Percentiles rank a stretch among this genome's conserved stretches.
phyloP scores from a whole-genome alignment of 495 filamentous ascomycete genomes.

The Melanomma pulvis-pyrius region DNA sequence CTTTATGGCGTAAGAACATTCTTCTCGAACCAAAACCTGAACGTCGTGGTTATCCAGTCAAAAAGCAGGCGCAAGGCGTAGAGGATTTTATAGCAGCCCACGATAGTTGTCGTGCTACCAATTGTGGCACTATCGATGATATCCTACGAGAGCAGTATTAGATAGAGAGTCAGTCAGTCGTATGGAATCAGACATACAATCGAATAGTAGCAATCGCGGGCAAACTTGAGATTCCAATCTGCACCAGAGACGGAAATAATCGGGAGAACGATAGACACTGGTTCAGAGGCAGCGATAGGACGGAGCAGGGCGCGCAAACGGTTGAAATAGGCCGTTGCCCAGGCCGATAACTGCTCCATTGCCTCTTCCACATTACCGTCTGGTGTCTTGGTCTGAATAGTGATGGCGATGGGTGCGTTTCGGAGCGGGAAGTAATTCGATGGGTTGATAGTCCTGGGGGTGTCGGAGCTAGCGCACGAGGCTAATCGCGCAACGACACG shows the following conservation, averaged over 20 bases:
- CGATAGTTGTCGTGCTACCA: constrained; percentile 24
- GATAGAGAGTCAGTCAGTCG: too few species aligned
- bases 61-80: constrained; percentile 21
- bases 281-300: too few species aligned
- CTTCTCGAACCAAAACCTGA: constrained; percentile 18
- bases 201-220: constrained; percentile 23
- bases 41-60: constrained; percentile 21
- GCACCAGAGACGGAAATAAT: constrained; percentile 27
- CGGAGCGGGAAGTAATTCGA: constrained; percentile 31
- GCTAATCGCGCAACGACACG: constrained; percentile 21
- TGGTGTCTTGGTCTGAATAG: constrained; percentile 34
- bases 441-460: constrained; percentile 26
- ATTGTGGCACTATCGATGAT: constrained; percentile 33
- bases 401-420: constrained; percentile 25
- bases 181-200: too few species aligned
- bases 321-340: constrained; percentile 35
- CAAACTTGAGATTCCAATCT: constrained; percentile 28
- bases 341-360: constrained; percentile 28
- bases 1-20: constrained; percentile 21
- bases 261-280: constrained; percentile 26
- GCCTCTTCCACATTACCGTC: constrained; percentile 25
- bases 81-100: constrained; percentile 32
- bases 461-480: constrained; percentile 14
- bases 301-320: constrained; percentile 27
- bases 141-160: too few species aligned